Percentiles rank a stretch among this genome's conserved stretches.
Conservation (phyloP, 2,329 filamentous ascomycete genomes). For the Boeremia exigua region DNA sequence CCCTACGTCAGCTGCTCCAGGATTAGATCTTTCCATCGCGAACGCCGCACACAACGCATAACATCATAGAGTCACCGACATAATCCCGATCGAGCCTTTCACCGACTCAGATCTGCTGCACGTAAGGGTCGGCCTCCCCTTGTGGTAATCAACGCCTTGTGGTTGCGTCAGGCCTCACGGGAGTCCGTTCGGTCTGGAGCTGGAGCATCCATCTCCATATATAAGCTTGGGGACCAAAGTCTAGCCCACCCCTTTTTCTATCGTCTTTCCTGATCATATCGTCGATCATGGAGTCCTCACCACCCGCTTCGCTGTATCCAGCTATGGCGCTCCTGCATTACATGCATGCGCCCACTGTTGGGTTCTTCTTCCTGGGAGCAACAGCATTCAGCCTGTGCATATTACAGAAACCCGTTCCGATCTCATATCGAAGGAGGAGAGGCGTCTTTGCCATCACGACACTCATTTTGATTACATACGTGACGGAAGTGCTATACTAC, state of each 20-base stretch:
- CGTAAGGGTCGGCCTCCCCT: conserved; percentile 5
- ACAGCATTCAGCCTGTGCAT: conserved; percentile 35
- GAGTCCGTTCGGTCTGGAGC: not conserved
- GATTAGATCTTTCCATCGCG: conserved; percentile 4
- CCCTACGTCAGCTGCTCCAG: not conserved
- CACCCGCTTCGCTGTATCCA: conserved; percentile 20
- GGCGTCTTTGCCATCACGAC: conserved; percentile 23
- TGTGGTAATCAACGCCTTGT: not conserved
- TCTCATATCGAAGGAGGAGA: conserved; percentile 33
- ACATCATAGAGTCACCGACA: not conserved
- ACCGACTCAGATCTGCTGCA: not conserved
- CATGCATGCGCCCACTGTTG: conserved; percentile 41
- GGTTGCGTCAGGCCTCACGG: conserved; percentile 3
- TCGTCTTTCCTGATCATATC: conserved; percentile 9
- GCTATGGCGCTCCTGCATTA: conserved; percentile 42
- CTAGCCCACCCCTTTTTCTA: not conserved
- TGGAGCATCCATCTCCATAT: not conserved
- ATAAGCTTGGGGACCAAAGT: not conserved
- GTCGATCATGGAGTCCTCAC: conserved; percentile 8
- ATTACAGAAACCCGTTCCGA: conserved; percentile 38
- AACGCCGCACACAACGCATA: not conserved
- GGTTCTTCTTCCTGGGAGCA: conserved; percentile 39
- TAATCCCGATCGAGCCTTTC: not conserved
- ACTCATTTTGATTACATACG: conserved; percentile 31
- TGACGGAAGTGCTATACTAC: conserved; percentile 44